These are phyloP conservation scores for Phyllosticta paracitricarpa DNA, from an alignment of 2,329 filamentous ascomycete species.

Conservation along the genomic window DNA sequence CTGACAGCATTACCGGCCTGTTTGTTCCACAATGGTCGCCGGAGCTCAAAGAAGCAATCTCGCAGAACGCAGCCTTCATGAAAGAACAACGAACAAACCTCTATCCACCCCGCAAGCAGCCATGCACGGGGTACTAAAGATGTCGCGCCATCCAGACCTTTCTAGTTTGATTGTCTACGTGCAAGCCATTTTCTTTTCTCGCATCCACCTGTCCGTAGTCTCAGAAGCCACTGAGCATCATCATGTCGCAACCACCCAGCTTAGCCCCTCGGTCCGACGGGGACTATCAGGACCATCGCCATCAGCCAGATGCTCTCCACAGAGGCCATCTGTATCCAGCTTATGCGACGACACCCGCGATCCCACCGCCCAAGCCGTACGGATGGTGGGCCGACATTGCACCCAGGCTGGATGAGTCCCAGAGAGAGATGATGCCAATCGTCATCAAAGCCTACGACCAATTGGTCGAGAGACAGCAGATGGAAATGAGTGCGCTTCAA, in stretches of 20 bases:
- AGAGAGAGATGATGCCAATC: background rate
- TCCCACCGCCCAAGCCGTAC: background rate
- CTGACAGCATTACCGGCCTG: background rate
- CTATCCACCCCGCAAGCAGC: background rate
- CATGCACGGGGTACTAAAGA: background rate
- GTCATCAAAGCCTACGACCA: background rate
- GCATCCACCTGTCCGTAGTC: background rate
- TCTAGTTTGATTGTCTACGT: background rate
- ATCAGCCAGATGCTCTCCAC: background rate
- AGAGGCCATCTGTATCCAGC: background rate
- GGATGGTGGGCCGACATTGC: background rate
- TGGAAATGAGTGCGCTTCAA: background rate
- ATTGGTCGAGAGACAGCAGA: background rate
- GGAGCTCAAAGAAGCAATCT: background rate
- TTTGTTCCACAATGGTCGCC: too few species aligned
- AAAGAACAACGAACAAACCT: background rate
- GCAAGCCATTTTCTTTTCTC: background rate
- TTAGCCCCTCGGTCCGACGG: background rate
- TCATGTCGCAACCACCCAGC: background rate
- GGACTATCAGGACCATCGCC: background rate
- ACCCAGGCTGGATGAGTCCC: background rate
- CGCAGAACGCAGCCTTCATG: background rate
- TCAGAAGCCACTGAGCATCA: background rate
- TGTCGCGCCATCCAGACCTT: background rate
- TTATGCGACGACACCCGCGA: background rate